Percentiles rank a stretch among this genome's conserved stretches.
These are phyloP conservation scores for Pseudoturritis turrita DNA, from an alignment of 345 rosid species.

Conservation along the genomic window DNA sequence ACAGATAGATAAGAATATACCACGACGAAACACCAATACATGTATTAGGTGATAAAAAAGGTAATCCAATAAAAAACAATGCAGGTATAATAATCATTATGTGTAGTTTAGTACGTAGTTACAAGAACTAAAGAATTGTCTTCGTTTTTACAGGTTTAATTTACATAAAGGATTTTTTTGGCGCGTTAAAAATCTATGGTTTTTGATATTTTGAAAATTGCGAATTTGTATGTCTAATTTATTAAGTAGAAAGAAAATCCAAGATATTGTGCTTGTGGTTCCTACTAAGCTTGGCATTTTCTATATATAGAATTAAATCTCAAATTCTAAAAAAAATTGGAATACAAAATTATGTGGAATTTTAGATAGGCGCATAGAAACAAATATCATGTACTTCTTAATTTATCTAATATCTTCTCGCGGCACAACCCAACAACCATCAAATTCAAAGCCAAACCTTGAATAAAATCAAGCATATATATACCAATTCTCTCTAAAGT, in stretches of 20 bases:
- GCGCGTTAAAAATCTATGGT: not conserved
- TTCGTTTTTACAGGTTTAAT: not conserved
- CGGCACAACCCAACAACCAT: not conserved
- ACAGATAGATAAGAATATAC: slow-evolving; percentile 16
- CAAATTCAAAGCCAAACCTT: not conserved
- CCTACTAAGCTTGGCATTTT: not conserved
- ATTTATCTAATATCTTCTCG: not conserved
- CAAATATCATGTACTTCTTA: not conserved
- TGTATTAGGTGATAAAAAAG: not conserved
- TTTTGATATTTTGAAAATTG: not conserved
- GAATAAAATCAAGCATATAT: not conserved
- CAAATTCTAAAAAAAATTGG: not conserved
- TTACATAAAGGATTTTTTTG: not conserved
- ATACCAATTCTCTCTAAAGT: no score
- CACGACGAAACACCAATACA: slow-evolving; percentile 1
- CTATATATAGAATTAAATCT: not conserved
- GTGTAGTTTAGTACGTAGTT: not conserved
- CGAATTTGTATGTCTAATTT: not conserved
- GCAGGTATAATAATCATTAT: not conserved
- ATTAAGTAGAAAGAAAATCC: not conserved
- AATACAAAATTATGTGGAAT: not conserved
- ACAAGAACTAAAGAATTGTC: not conserved
- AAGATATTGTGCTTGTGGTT: not conserved
- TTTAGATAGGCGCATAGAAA: not conserved
- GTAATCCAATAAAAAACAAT: not conserved